Conservation (phyloP, 768 basidiomycete species). For the Trametes punicea region DNA sequence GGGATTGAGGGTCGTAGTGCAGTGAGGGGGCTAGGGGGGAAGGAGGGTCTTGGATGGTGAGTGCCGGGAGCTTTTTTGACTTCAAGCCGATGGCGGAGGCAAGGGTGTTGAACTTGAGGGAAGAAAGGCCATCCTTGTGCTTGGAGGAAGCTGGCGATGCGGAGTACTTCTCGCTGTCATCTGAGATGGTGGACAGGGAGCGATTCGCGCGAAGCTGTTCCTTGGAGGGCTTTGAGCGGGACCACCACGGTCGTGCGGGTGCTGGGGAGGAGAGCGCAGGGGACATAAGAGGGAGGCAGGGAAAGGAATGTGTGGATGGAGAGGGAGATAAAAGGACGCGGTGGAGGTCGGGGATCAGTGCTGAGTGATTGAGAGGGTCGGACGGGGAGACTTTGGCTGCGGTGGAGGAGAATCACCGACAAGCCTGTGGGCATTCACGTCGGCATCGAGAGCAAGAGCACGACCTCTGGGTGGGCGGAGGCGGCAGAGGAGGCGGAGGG, state of each 20-base stretch:
- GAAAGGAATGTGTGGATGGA: slow-evolving; percentile 26
- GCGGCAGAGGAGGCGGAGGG: not conserved
- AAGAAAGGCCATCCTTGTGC: slow-evolving; percentile 21
- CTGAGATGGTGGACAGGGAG: slow-evolving; percentile 21
- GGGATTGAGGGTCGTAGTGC: slow-evolving; percentile 7
- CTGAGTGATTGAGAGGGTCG: slow-evolving; percentile 20
- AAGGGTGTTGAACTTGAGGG: slow-evolving; percentile 51
- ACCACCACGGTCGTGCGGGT: slow-evolving; percentile 33
- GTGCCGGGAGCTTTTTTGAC: slow-evolving; percentile 50
- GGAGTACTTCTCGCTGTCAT: slow-evolving; percentile 21
- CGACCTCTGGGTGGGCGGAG: not conserved
- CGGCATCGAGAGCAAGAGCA: not conserved
- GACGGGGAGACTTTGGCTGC: not conserved
- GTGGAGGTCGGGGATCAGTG: slow-evolving; percentile 5
- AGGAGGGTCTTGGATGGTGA: slow-evolving; percentile 52
- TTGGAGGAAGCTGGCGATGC: slow-evolving; percentile 18
- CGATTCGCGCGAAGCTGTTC: slow-evolving; percentile 21
- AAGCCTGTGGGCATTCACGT: not conserved
- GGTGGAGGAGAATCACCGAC: not conserved
- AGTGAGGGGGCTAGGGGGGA: slow-evolving; percentile 21
- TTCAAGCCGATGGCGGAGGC: slow-evolving; percentile 63
- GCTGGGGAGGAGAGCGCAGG: slow-evolving; percentile 20
- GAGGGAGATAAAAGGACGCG: slow-evolving; percentile 19
- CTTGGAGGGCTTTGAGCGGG: slow-evolving; percentile 31
- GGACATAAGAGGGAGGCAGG: slow-evolving; percentile 25